Percentiles rank a stretch among this genome's conserved stretches.
These are phyloP conservation scores for Daldinia bambusicola DNA, from an alignment of 495 filamentous ascomycete genomes.

Conservation along the genomic window DNA sequence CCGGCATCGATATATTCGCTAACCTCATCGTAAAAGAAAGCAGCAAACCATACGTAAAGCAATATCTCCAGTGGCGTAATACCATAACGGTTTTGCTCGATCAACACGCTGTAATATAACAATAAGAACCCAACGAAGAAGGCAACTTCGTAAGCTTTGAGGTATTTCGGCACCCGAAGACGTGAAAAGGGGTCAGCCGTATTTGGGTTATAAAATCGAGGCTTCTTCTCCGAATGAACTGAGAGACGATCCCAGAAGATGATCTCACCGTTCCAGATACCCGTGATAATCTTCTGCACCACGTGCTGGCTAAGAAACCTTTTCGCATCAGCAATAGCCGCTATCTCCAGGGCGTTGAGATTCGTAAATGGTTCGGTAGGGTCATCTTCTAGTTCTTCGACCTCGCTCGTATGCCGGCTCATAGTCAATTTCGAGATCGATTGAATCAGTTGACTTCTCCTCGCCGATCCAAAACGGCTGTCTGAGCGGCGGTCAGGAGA, in stretches of 20 bases:
- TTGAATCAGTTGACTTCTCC: constrained; percentile 53
- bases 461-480: constrained; percentile 39
- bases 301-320: constrained; percentile 86
- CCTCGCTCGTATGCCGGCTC: constrained; percentile 53
- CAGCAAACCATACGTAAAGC: constrained; percentile 76
- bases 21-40: constrained; percentile 89
- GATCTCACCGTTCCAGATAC: constrained; percentile 92
- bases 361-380: constrained; percentile 75
- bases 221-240: constrained; percentile 79
- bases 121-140: constrained; percentile 86
- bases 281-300: constrained; percentile 87
- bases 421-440: constrained; percentile 60
- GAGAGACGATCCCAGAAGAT: constrained; percentile 90
- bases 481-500: constrained; percentile 36
- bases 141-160: constrained; percentile 86
- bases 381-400: constrained; percentile 61
- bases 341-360: constrained; percentile 90
- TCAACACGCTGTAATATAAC: constrained; percentile 86
- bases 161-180: constrained; percentile 88
- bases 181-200: constrained; percentile 85
- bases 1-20: constrained; percentile 86
- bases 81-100: constrained; percentile 62
- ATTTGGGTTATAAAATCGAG: constrained; percentile 79
- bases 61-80: constrained; percentile 64
- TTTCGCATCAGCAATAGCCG: constrained; percentile 87